Conservation (phyloP, 1,284 basidiomycete species). For the Anthracocystis setariae region DNA sequence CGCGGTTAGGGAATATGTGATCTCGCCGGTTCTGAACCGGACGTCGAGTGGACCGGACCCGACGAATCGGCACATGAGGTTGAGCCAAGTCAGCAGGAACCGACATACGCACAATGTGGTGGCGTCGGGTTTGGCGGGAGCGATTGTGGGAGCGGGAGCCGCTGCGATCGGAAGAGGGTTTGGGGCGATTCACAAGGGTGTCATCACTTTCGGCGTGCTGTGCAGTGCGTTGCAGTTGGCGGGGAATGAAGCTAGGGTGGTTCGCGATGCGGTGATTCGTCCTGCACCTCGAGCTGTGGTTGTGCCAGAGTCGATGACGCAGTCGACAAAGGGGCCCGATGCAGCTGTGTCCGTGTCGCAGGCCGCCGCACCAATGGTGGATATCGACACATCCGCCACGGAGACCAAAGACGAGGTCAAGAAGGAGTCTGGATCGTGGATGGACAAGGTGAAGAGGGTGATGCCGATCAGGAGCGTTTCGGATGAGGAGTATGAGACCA, state of each 20-base stretch:
- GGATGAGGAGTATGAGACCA: conserved; percentile 52
- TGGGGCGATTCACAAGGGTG: conserved; percentile 24
- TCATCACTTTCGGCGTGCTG: conserved; percentile 32
- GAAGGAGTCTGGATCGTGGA: conserved; percentile 13
- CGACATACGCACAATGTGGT: conserved; percentile 36
- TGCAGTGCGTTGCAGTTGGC: conserved; percentile 38
- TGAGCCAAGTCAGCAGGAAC: conserved; percentile 16
- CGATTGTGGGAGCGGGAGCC: conserved; percentile 33
- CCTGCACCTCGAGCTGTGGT: conserved; percentile 6
- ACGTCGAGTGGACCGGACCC: conserved; percentile 36
- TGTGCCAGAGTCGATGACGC: conserved; percentile 1
- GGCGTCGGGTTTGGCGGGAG: conserved; percentile 36
- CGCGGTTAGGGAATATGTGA: conserved; percentile 40
- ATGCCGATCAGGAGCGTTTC: conserved; percentile 48
- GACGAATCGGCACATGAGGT: conserved; percentile 26
- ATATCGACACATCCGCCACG: conserved; percentile 7
- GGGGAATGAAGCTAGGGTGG: conserved; percentile 43
- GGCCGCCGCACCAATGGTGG: conserved; percentile 9
- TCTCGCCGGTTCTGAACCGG: conserved; percentile 36
- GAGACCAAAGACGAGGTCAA: not conserved
- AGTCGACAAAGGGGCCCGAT: not conserved
- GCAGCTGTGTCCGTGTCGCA: conserved; percentile 9
- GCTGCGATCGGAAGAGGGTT: conserved; percentile 22
- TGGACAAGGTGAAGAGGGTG: conserved; percentile 19
- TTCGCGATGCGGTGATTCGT: conserved; percentile 20